phyloP scores from a whole-genome alignment of 495 filamentous ascomycete species.

The Lepraria neglecta region DNA sequence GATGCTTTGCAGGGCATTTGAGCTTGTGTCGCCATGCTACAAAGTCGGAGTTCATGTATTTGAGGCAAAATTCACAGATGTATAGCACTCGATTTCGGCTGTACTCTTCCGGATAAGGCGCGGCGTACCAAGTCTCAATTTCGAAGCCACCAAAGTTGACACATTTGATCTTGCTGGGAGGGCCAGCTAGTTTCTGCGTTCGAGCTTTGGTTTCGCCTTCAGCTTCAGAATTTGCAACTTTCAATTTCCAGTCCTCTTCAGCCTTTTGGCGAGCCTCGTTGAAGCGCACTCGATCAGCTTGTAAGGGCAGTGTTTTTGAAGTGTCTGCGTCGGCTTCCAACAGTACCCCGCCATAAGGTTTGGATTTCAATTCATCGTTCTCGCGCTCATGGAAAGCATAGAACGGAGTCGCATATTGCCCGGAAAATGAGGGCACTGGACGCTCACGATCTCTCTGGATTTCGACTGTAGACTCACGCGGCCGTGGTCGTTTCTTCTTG shows the following conservation, averaged over 20 bases:
- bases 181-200: constrained; percentile 66
- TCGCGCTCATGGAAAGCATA: constrained; percentile 83
- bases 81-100: constrained; percentile 90
- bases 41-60: constrained; percentile 98
- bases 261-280: constrained; percentile 81
- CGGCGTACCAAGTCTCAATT: constrained; percentile 99
- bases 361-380: constrained; percentile 79
- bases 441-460: constrained; percentile 42
- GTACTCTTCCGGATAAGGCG: constrained; percentile 97
- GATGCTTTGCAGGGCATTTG: constrained; percentile 94
- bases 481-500: constrained; percentile 26
- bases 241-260: constrained; percentile 81
- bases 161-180: constrained; percentile 93
- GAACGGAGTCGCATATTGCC: constrained; percentile 63
- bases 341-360: constrained; percentile 92
- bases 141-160: constrained; percentile 96
- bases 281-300: constrained; percentile 73
- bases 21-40: constrained; percentile 97
- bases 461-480: constrained; percentile 37
- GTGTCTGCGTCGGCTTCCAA: constrained; percentile 88
- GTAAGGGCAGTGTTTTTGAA: constrained; percentile 72
- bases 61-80: constrained; percentile 97
- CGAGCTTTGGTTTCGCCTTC: constrained; percentile 44
- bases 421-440: constrained; percentile 40
- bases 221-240: constrained; percentile 43